These are phyloP conservation scores for Leucosporidium yakuticum DNA, from an alignment of 768 basidiomycete genomes.

Conservation along the genomic window DNA sequence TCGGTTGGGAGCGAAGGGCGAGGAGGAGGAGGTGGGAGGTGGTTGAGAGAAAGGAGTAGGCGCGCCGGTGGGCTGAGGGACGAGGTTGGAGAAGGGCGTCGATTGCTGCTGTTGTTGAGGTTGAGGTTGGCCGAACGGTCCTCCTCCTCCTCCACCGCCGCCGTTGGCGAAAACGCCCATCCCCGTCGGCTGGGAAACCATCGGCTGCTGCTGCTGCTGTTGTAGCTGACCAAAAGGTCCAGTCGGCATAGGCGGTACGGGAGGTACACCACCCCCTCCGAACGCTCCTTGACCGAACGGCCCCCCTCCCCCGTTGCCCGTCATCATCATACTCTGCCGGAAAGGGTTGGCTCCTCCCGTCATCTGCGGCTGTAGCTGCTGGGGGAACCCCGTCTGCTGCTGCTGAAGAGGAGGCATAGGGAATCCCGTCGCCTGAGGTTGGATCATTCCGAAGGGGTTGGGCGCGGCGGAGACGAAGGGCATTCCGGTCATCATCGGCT, in stretches of 20 bases:
- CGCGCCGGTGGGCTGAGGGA: no score
- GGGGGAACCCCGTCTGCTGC: conserved; percentile 52
- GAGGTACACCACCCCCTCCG: no score
- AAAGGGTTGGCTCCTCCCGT: conserved; percentile 48
- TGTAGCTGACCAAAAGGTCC: conserved; percentile 22
- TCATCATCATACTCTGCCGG: conserved; percentile 44
- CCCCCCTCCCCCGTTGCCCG: conserved; percentile 11
- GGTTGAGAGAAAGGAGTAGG: background rate
- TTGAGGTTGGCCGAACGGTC: conserved; percentile 9
- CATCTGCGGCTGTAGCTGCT: conserved; percentile 52
- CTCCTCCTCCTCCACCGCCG: background rate
- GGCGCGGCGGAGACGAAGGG: conserved; percentile 8
- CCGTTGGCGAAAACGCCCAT: background rate
- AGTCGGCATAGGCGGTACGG: background rate
- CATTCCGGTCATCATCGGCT: conserved; percentile 43
- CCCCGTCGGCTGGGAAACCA: conserved; percentile 18
- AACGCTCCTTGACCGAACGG: no score
- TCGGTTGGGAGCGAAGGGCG: conserved; percentile 51
- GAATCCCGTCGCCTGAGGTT: conserved; percentile 58
- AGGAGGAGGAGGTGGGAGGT: background rate
- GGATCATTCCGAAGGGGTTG: conserved; percentile 36
- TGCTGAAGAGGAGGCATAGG: conserved; percentile 43
- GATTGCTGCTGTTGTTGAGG: background rate
- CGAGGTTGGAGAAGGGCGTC: no score
- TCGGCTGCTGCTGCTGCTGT: conserved; percentile 35